Conservation (phyloP, 2,329 filamentous ascomycete species). For the Dactylonectria estremocensis region DNA sequence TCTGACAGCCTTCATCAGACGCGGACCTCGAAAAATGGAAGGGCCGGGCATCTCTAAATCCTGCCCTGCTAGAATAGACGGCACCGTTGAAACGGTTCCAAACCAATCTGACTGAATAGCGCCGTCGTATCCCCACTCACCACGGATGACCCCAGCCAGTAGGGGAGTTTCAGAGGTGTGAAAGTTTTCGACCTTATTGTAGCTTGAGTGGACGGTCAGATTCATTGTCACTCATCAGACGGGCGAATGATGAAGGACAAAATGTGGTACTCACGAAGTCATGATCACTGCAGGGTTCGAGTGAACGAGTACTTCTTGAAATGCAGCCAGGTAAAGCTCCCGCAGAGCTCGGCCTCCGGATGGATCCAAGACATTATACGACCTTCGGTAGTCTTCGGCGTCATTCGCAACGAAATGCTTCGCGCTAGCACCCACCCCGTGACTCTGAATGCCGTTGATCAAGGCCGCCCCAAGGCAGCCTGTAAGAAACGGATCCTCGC, state of each 20-base stretch:
- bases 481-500: conserved; percentile 36
- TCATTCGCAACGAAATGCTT: conserved; percentile 42
- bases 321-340: conserved; percentile 35
- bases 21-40: conserved; percentile 26
- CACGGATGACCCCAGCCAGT: conserved; percentile 1
- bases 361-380: conserved; percentile 30
- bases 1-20: conserved; percentile 12
- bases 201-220: conserved; percentile 12
- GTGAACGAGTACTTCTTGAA: conserved; percentile 16
- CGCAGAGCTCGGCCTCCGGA: neutral
- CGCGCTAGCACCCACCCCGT: conserved; percentile 21
- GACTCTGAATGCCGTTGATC: conserved; percentile 29
- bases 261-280: conserved; percentile 32
- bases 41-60: conserved; percentile 36
- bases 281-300: conserved; percentile 29
- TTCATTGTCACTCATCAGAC: neutral
- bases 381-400: conserved; percentile 27
- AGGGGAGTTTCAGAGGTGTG: conserved; percentile 25
- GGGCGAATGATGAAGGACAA: neutral
- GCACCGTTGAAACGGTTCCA: conserved; percentile 24
- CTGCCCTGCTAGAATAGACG: conserved; percentile 20
- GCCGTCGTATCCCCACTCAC: conserved; percentile 30
- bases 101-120: conserved; percentile 39
- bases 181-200: conserved; percentile 29
- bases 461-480: conserved; percentile 34